Percentiles rank a stretch among this genome's conserved stretches.
These are phyloP conservation scores for Ganoderma multipileum DNA, from an alignment of 1,284 basidiomycete species.

Conservation along the genomic window DNA sequence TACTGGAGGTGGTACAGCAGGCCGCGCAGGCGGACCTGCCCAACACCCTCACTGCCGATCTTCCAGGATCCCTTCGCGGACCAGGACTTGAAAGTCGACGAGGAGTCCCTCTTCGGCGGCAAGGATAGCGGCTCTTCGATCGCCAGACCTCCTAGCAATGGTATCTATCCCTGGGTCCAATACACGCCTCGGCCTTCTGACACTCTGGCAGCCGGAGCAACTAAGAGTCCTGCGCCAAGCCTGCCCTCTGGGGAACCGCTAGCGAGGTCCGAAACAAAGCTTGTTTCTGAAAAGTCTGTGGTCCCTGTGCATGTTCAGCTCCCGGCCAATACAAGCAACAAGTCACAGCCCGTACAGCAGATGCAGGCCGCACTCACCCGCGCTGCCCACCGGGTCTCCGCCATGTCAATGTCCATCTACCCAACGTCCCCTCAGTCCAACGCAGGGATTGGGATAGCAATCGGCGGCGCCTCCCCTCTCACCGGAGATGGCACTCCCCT, in stretches of 20 bases:
- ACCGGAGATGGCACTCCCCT: slow-evolving; percentile 53
- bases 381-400: slow-evolving; percentile 50
- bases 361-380: slow-evolving; percentile 31
- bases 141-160: slow-evolving; percentile 46
- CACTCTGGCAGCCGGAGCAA: not conserved
- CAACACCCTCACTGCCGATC: slow-evolving; percentile 75
- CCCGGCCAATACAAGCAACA: slow-evolving; percentile 11
- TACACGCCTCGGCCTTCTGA: slow-evolving; percentile 45
- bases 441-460: slow-evolving; percentile 50
- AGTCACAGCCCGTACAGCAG: slow-evolving; percentile 27
- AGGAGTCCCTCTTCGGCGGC: slow-evolving; percentile 78
- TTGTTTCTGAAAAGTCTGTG: slow-evolving; percentile 13
- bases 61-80: slow-evolving; percentile 58
- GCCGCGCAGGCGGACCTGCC: slow-evolving; percentile 56
- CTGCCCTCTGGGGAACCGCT: slow-evolving; percentile 9
- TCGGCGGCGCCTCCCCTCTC: slow-evolving; percentile 48
- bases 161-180: slow-evolving; percentile 67
- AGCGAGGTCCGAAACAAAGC: not conserved
- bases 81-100: slow-evolving; percentile 46
- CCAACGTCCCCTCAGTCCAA: slow-evolving; percentile 50
- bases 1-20: slow-evolving; percentile 54
- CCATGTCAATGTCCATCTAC: slow-evolving; percentile 60
- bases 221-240: not conserved
- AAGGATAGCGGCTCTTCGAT: slow-evolving; percentile 62
- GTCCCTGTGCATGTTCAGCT: slow-evolving; percentile 7